Conservation (phyloP, 768 basidiomycete species). For the Termitomyces sp. region DNA sequence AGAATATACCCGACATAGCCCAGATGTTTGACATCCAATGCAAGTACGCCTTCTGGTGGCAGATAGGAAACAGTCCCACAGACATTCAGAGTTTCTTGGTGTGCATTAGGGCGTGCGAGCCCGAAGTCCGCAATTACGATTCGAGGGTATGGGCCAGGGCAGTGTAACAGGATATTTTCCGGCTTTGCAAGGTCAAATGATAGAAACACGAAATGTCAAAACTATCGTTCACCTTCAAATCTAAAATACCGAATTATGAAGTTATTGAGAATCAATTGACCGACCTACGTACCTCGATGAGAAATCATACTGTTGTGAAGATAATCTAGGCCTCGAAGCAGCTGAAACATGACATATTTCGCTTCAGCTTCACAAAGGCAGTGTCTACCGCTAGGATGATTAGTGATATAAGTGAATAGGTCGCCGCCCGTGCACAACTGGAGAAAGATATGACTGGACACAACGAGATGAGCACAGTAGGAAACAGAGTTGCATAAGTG, state of each 20-base stretch:
- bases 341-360: slow-evolving; percentile 79
- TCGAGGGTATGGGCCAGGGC: slow-evolving; percentile 81
- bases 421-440: slow-evolving; percentile 84
- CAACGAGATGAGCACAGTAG: not conserved
- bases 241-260: slow-evolving; percentile 1
- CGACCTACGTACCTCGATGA: slow-evolving; percentile 56
- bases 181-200: slow-evolving; percentile 38
- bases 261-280: not conserved
- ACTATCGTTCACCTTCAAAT: slow-evolving; percentile 15
- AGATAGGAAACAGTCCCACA: slow-evolving; percentile 86
- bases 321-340: slow-evolving; percentile 65
- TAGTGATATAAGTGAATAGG: slow-evolving; percentile 80
- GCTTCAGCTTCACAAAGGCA: slow-evolving; percentile 74
- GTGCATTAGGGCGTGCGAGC: slow-evolving; percentile 70
- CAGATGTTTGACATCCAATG: slow-evolving; percentile 66
- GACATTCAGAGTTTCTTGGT: slow-evolving; percentile 79
- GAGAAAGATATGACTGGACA: slow-evolving; percentile 68
- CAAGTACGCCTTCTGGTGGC: slow-evolving; percentile 79
- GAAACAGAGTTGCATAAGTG: not conserved
- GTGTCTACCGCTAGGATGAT: slow-evolving; percentile 39
- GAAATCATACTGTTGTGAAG: slow-evolving; percentile 69
- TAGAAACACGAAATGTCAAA: not conserved
- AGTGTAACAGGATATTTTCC: slow-evolving; percentile 75
- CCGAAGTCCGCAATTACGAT: slow-evolving; percentile 87
- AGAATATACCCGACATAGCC: slow-evolving; percentile 50